These are phyloP conservation scores for Platanus orientalis DNA, from an alignment of 164 flowering plant genomes.

Conservation along the genomic window DNA sequence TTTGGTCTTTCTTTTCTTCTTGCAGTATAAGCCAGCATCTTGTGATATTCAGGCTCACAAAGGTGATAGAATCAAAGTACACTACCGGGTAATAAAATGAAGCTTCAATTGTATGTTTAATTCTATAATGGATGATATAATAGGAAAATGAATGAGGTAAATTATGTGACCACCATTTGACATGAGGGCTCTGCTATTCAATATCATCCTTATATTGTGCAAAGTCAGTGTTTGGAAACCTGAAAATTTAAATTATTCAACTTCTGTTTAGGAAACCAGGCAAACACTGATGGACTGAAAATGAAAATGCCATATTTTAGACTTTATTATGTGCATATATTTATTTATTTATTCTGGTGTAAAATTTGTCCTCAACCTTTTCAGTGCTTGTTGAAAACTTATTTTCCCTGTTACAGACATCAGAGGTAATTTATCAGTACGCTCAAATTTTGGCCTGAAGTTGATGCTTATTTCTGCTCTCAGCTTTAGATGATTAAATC, in stretches of 20 bases:
- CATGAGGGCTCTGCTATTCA: too few species aligned
- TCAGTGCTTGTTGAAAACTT: neutral
- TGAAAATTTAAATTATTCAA: too few species aligned
- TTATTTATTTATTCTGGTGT: neutral
- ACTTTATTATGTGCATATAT: neutral
- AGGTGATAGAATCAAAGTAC: constrained; percentile 88
- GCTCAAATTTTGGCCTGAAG: neutral
- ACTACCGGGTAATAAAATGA: constrained; percentile 61
- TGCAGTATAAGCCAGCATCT: constrained; percentile 68
- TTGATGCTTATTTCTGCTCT: neutral
- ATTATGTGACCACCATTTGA: neutral
- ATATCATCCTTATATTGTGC: neutral
- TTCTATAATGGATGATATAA: neutral
- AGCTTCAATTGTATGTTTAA: constrained; percentile 4
- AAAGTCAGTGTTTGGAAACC: neutral
- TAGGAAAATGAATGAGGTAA: neutral
- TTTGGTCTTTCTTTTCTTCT: constrained; percentile 3
- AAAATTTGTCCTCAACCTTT: neutral
- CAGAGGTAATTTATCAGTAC: neutral
- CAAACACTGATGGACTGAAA: neutral
- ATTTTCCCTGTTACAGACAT: neutral
- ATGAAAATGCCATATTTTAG: neutral
- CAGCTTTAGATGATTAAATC: neutral
- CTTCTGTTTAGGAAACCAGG: too few species aligned
- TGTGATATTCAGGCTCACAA: constrained; percentile 93